A percentile compares a stretch with the other conserved stretches of the same genome.
phyloP scores from a whole-genome alignment of 1,284 basidiomycete species.

The Ganoderma multipileum region DNA sequence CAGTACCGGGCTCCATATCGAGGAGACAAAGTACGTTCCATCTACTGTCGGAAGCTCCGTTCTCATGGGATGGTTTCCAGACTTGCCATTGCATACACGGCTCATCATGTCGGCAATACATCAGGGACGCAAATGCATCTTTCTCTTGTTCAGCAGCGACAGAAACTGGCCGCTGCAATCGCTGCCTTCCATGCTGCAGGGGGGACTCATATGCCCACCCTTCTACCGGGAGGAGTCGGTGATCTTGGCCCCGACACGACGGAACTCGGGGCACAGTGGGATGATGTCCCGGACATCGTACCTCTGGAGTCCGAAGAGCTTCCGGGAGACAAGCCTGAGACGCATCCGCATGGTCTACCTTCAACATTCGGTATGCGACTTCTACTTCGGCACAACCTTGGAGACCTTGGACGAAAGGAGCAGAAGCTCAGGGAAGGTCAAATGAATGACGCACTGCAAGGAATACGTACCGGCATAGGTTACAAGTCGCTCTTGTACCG shows the following conservation, averaged over 20 bases:
- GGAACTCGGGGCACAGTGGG: background rate
- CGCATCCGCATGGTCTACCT: background rate
- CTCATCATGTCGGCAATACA: background rate
- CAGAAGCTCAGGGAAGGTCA: background rate
- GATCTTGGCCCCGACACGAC: background rate
- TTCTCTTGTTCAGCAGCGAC: background rate
- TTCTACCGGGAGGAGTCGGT: background rate
- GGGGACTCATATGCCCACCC: background rate
- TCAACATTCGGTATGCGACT: background rate
- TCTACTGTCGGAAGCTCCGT: background rate
- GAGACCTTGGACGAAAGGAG: background rate
- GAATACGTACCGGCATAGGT: constrained; percentile 6
- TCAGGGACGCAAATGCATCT: background rate
- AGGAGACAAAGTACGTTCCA: background rate
- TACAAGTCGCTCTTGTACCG: constrained; percentile 13
- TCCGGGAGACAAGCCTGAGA: background rate
- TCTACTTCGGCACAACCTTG: background rate
- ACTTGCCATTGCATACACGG: background rate
- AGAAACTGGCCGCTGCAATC: background rate
- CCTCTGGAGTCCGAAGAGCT: background rate
- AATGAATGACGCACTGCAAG: constrained; percentile 8
- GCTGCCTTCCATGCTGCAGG: background rate
- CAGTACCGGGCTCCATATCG: background rate
- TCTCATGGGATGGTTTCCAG: background rate
- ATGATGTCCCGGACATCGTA: background rate